Conservation (phyloP, 768 basidiomycete species). For the Tephrocybe sp. region DNA sequence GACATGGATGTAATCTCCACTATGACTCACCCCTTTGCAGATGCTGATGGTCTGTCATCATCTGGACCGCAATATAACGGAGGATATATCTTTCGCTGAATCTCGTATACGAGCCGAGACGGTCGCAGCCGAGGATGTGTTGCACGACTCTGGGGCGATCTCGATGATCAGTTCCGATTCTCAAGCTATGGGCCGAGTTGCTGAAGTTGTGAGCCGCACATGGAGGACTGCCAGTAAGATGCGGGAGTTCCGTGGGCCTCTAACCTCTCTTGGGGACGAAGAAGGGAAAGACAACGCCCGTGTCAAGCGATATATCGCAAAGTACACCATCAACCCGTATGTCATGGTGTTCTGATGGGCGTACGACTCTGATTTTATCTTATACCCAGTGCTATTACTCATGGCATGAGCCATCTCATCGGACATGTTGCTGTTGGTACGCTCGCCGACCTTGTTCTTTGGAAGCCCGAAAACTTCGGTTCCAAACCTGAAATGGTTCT, state of each 20-base stretch:
- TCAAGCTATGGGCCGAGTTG: conserved; percentile 98
- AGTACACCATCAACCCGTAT: conserved; percentile 97
- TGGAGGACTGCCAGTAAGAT: conserved; percentile 99
- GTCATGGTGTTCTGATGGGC: conserved; percentile 27
- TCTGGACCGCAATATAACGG: conserved; percentile 85
- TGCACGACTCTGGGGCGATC: conserved; percentile 92
- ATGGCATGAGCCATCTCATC: conserved; percentile 86
- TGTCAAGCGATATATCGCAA: conserved; percentile 93
- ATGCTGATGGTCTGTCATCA: conserved; percentile 99
- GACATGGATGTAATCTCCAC: too few relatives aligned
- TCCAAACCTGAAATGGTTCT: conserved; percentile 91
- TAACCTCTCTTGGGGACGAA: conserved; percentile 66
- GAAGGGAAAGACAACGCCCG: conserved; percentile 79
- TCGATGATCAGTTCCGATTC: conserved; percentile 97
- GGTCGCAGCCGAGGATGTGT: conserved; percentile 94
- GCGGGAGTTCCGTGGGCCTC: conserved; percentile 74
- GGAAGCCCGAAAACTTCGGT: conserved; percentile 95
- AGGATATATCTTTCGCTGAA: conserved; percentile 95
- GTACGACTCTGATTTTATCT: background rate
- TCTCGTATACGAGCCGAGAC: conserved; percentile 97
- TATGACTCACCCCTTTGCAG: conserved; percentile 39
- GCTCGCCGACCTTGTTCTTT: conserved; percentile 92
- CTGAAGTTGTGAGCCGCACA: conserved; percentile 88
- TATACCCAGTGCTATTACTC: conserved; percentile 78
- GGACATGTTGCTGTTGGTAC: conserved; percentile 82